Percentiles rank a stretch among this genome's conserved stretches.
Evolutionary conservation across 495 filamentous ascomycete genomes (phyloP).

Genomic region (Evansstolkia leycettana): DNA sequence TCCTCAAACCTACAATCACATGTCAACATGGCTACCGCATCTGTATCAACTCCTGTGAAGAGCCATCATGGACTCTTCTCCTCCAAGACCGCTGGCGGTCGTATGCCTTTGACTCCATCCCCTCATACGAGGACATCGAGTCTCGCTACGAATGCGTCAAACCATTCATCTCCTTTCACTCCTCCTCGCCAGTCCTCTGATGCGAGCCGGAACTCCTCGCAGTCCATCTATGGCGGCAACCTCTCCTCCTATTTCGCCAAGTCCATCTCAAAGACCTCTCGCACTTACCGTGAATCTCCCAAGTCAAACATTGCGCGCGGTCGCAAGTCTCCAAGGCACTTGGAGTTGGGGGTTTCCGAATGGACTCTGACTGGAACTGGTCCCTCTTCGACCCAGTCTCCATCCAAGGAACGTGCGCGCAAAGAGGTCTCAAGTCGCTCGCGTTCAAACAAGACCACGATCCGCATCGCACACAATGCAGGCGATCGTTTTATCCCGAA

Average conservation of each 20-base stretch:
- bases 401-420: conserved; percentile 50
- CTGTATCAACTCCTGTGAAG: conserved; percentile 86
- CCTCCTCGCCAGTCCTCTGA: conserved; percentile 53
- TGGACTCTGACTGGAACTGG: conserved; percentile 80
- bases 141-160: conserved; percentile 33
- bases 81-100: conserved; percentile 81
- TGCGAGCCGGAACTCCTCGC: conserved; percentile 34
- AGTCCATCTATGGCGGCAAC: conserved; percentile 64
- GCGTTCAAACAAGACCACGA: conserved; percentile 54
- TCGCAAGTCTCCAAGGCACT: conserved; percentile 56
- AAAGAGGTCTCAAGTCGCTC: conserved; percentile 48
- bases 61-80: conserved; percentile 89
- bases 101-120: conserved; percentile 89
- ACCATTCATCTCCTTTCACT: conserved; percentile 63
- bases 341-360: conserved; percentile 90
- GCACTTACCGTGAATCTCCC: conserved; percentile 12
- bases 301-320: conserved; percentile 24
- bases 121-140: conserved; percentile 49
- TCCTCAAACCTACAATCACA: no score
- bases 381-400: conserved; percentile 52
- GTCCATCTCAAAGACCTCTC: conserved; percentile 40
- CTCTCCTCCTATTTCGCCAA: conserved; percentile 63
- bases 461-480: conserved; percentile 59
- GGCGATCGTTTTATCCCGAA: conserved; percentile 98
- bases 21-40: conserved; percentile 69